These are phyloP conservation scores for Vinca major DNA, from an alignment of 305 asterid genomes.

Conservation along the genomic window DNA sequence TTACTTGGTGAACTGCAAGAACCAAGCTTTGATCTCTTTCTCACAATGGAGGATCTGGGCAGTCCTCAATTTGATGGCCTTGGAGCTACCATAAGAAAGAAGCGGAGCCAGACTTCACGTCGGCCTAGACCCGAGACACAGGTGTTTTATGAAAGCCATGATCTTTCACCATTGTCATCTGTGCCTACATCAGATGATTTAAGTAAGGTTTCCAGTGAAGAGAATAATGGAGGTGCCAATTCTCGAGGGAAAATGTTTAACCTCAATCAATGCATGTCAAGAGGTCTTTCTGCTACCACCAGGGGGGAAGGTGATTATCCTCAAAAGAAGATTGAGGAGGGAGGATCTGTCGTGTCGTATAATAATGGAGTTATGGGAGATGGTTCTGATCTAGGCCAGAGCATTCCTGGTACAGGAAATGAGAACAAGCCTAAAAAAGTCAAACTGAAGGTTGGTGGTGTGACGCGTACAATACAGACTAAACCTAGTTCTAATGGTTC, in stretches of 20 bases:
- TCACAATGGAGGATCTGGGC: conserved; percentile 52
- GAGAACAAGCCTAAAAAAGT: conserved; percentile 65
- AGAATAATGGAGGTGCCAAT: conserved; percentile 46
- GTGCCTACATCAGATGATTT: conserved; percentile 52
- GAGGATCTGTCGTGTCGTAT: conserved; percentile 28
- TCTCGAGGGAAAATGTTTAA: conserved; percentile 66
- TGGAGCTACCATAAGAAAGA: conserved; percentile 44
- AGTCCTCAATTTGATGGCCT: conserved; percentile 40
- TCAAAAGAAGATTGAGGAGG: conserved; percentile 14
- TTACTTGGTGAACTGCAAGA: no score
- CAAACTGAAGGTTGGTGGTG: conserved; percentile 89
- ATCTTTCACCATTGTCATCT: conserved; percentile 42
- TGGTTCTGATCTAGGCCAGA: conserved; percentile 13
- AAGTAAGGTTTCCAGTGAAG: conserved; percentile 65
- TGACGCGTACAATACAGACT: conserved; percentile 67
- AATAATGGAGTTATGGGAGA: conserved; percentile 30
- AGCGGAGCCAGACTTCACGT: conserved; percentile 65
- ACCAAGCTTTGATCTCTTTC: background rate
- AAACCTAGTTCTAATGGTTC: conserved; percentile 54
- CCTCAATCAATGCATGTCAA: conserved; percentile 70
- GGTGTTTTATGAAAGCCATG: conserved; percentile 27
- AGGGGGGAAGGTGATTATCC: conserved; percentile 21
- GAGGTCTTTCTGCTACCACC: conserved; percentile 37
- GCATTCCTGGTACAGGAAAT: conserved; percentile 26
- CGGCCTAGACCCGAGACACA: conserved; percentile 67